Evolutionary conservation across 768 basidiomycete species (phyloP).

Genomic region (Leccinum olivaceopallidum): DNA sequence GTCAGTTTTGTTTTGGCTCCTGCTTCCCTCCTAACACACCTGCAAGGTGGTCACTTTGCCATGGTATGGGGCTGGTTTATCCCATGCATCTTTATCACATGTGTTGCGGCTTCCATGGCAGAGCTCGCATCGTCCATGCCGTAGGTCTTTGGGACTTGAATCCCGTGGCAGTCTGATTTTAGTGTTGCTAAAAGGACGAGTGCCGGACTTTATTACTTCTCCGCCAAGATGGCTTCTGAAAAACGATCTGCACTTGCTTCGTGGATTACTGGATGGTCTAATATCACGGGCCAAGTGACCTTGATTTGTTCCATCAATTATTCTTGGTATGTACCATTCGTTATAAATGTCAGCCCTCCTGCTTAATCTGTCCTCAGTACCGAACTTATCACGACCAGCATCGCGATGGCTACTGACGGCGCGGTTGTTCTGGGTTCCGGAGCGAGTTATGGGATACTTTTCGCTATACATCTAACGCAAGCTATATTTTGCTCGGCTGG

Average conservation of each 20-base stretch:
- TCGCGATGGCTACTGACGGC: slow-evolving; percentile 27
- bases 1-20: background rate
- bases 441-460: slow-evolving; percentile 24
- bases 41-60: slow-evolving; percentile 1
- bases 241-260: slow-evolving; percentile 27
- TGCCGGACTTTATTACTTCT: slow-evolving; percentile 30
- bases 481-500: slow-evolving; percentile 25
- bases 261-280: slow-evolving; percentile 34
- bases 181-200: slow-evolving; percentile 16
- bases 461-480: slow-evolving; percentile 19
- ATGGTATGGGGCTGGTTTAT: slow-evolving; percentile 11
- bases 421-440: slow-evolving; percentile 19
- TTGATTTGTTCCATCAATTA: slow-evolving; percentile 27
- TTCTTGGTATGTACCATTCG: slow-evolving; percentile 14
- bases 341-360: background rate
- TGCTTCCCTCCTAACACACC: background rate
- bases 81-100: slow-evolving; percentile 12
- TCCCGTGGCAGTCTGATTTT: background rate
- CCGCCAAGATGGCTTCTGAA: slow-evolving; percentile 29
- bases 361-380: slow-evolving; percentile 9
- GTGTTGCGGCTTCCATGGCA: slow-evolving; percentile 14
- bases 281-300: slow-evolving; percentile 28
- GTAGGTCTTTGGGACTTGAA: background rate
- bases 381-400: slow-evolving; percentile 20
- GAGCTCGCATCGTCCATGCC: slow-evolving; percentile 12